phyloP scores from a whole-genome alignment of 345 rosid genomes.

The Salix suchowensis region DNA sequence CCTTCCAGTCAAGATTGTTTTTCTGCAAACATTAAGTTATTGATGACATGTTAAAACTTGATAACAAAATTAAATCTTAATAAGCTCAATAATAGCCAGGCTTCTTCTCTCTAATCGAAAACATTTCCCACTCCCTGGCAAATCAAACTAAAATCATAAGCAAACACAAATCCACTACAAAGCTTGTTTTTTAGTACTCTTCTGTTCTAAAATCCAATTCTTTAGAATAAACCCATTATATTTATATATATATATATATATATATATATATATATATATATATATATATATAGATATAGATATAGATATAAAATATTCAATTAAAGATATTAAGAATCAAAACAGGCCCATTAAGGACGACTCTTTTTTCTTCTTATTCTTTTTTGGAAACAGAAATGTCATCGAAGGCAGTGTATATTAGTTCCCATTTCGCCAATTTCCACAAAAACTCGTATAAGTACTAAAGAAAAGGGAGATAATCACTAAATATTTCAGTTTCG shows the following conservation, averaged over 20 bases:
- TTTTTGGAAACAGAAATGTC: background rate
- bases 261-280: no score
- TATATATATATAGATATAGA: no score
- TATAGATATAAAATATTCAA: no score
- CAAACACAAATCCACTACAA: background rate
- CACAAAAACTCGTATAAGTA: background rate
- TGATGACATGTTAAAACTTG: background rate
- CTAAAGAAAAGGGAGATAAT: background rate
- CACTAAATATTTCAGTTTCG: background rate
- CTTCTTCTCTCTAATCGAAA: background rate
- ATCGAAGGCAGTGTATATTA: background rate
- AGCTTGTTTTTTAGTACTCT: background rate
- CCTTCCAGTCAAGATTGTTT: background rate
- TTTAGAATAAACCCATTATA: background rate
- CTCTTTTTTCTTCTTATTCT: background rate
- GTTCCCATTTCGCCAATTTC: background rate
- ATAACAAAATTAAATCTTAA: background rate
- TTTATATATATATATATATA: no score
- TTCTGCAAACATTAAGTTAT: background rate
- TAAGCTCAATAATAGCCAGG: background rate
- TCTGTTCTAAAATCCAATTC: background rate
- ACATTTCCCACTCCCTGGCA: background rate
- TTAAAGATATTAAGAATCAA: background rate
- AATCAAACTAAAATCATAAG: background rate
- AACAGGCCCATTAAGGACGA: background rate